Evolutionary conservation across 2,329 filamentous ascomycete genomes (phyloP).

Genomic region (Claviceps maximensis): DNA sequence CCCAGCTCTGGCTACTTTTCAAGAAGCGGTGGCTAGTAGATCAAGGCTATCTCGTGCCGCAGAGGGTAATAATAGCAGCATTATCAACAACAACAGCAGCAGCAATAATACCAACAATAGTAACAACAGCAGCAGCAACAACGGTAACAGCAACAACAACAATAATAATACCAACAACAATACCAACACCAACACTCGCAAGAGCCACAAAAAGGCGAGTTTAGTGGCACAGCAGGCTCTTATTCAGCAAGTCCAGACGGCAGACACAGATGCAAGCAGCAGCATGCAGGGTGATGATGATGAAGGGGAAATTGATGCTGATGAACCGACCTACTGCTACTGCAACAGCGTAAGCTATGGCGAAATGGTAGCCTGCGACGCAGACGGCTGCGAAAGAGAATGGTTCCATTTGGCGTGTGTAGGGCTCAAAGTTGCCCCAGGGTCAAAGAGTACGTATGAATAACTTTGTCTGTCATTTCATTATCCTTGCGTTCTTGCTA

Average conservation of each 20-base stretch:
- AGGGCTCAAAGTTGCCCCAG: constrained; percentile 65
- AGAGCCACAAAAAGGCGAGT: constrained; percentile 45
- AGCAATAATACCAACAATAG: constrained; percentile 7
- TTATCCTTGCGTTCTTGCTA: too few relatives aligned
- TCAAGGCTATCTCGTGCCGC: constrained; percentile 37
- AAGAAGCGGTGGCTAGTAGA: constrained; percentile 34
- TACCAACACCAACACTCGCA: constrained; percentile 25
- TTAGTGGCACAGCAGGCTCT: constrained; percentile 23
- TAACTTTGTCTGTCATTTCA: not conserved
- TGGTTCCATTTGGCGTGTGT: constrained; percentile 81
- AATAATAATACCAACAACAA: not conserved
- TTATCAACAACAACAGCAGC: constrained; percentile 38
- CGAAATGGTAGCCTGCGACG: constrained; percentile 75
- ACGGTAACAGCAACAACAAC: not conserved
- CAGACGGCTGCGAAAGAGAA: constrained; percentile 57
- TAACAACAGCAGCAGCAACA: not conserved
- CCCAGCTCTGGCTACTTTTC: constrained; percentile 45
- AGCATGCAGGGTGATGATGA: constrained; percentile 26
- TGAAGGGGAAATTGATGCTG: constrained; percentile 50
- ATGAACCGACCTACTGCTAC: constrained; percentile 67
- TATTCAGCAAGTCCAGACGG: constrained; percentile 17
- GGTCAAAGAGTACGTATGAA: constrained; percentile 51
- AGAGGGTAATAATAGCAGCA: constrained; percentile 17
- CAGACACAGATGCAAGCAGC: constrained; percentile 30
- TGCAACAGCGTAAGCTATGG: constrained; percentile 71